These are phyloP conservation scores for Aegilops umbellulata DNA, from an alignment of 176 grass and related monocot genomes.

Conservation along the genomic window DNA sequence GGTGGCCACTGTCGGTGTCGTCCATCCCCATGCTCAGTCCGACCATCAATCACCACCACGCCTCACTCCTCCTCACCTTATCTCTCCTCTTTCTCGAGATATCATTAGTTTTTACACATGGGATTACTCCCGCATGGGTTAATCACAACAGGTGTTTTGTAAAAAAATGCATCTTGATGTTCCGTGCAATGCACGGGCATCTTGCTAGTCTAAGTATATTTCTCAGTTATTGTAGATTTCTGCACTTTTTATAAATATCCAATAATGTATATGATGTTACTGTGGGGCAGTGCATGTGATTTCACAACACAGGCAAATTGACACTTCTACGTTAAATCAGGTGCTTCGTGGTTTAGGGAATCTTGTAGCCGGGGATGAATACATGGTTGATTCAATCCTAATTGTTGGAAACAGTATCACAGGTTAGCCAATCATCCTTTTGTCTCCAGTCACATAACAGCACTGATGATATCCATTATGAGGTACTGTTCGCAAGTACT, in stretches of 20 bases:
- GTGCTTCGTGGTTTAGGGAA: conserved; percentile 94
- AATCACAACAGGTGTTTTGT: too few relatives aligned
- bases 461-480: conserved; percentile 3
- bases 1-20: too few relatives aligned
- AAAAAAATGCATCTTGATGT: too few relatives aligned
- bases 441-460: conserved; percentile 4
- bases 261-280: not conserved
- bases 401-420: conserved; percentile 73
- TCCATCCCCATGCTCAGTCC: too few relatives aligned
- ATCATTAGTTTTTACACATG: too few relatives aligned
- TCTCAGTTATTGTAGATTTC: not conserved
- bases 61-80: too few relatives aligned
- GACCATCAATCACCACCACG: too few relatives aligned
- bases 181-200: too few relatives aligned
- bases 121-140: too few relatives aligned
- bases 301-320: conserved; percentile 20
- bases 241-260: not conserved
- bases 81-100: too few relatives aligned
- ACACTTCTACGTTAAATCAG: conserved; percentile 49
- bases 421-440: conserved; percentile 45
- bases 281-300: not conserved
- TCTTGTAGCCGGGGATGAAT: conserved; percentile 76
- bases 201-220: too few relatives aligned
- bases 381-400: conserved; percentile 72
- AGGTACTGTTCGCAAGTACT: conserved; percentile 17